Conservation (phyloP, 129 eudicot genomes). For the Chrysanthemum makinoi region DNA sequence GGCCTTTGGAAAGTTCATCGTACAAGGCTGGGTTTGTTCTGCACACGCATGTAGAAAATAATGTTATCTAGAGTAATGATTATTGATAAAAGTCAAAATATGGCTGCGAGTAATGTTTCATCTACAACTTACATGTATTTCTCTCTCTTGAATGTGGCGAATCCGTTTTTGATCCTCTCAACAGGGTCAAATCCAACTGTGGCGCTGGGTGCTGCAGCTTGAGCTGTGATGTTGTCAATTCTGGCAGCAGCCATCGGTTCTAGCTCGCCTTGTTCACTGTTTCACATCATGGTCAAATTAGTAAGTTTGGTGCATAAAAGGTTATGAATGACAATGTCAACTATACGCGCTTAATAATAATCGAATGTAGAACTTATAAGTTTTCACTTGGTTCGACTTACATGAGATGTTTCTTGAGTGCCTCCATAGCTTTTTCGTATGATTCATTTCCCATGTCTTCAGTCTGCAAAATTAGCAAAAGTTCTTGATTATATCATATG, state of each 20-base stretch:
- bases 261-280: constrained; percentile 79
- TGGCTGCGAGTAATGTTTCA: not conserved
- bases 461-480: constrained; percentile 43
- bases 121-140: constrained; percentile 54
- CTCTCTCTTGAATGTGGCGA: constrained; percentile 77
- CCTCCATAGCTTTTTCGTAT: constrained; percentile 79
- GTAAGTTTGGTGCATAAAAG: not conserved
- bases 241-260: constrained; percentile 78
- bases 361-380: not conserved
- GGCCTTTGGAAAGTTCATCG: constrained; percentile 87
- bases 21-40: constrained; percentile 80
- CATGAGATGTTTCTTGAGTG: constrained; percentile 79
- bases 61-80: not conserved
- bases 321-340: not conserved
- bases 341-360: too few species aligned
- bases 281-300: not conserved
- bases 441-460: constrained; percentile 79
- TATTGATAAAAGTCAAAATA: not conserved
- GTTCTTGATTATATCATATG: too few species aligned
- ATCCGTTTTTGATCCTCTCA: constrained; percentile 79
- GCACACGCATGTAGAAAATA: constrained; percentile 24
- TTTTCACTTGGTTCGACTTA: constrained; percentile 22
- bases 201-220: constrained; percentile 40
- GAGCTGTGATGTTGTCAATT: constrained; percentile 68
- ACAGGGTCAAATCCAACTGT: constrained; percentile 48